These are phyloP conservation scores for Apiospora malaysiana DNA, from an alignment of 2,329 filamentous ascomycete genomes.

Conservation along the genomic window DNA sequence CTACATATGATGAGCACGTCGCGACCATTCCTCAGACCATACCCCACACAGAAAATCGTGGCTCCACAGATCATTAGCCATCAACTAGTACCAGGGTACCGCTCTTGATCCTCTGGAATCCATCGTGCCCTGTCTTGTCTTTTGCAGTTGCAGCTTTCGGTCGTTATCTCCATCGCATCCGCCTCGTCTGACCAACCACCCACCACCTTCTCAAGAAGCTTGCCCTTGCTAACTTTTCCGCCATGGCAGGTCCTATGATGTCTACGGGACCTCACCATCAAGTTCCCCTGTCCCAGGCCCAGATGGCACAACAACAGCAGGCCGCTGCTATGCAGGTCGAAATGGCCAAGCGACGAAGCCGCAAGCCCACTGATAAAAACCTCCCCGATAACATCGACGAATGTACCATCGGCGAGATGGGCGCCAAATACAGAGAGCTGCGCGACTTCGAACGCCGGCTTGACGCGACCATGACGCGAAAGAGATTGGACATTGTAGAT, in stretches of 20 bases:
- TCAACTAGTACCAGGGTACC: conserved; percentile 22
- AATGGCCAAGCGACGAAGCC: conserved; percentile 78
- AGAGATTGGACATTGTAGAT: conserved; percentile 89
- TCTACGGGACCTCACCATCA: conserved; percentile 57
- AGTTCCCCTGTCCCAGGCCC: conserved; percentile 59
- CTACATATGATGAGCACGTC: conserved; percentile 15
- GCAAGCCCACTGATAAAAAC: conserved; percentile 93
- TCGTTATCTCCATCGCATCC: conserved; percentile 10
- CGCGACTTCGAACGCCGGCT: conserved; percentile 86
- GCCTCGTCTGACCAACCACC: background rate
- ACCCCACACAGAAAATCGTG: conserved; percentile 25
- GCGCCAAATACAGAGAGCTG: conserved; percentile 80
- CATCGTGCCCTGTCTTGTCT: conserved; percentile 22
- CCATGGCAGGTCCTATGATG: conserved; percentile 59
- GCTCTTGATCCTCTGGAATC: conserved; percentile 14
- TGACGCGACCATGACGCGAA: conserved; percentile 92
- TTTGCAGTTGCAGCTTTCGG: conserved; percentile 12
- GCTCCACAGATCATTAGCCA: conserved; percentile 26
- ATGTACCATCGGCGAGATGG: conserved; percentile 80
- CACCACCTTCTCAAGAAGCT: background rate
- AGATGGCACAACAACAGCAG: conserved; percentile 58
- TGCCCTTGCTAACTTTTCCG: conserved; percentile 20
- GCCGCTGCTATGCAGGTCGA: conserved; percentile 60
- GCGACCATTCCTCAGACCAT: conserved; percentile 18
- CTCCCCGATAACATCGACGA: conserved; percentile 90